Evolutionary conservation across 1,284 basidiomycete genomes (phyloP), one percentile per base, ranked within the genome.

Genomic region (Lentinula novae-zelandiae): DNA sequence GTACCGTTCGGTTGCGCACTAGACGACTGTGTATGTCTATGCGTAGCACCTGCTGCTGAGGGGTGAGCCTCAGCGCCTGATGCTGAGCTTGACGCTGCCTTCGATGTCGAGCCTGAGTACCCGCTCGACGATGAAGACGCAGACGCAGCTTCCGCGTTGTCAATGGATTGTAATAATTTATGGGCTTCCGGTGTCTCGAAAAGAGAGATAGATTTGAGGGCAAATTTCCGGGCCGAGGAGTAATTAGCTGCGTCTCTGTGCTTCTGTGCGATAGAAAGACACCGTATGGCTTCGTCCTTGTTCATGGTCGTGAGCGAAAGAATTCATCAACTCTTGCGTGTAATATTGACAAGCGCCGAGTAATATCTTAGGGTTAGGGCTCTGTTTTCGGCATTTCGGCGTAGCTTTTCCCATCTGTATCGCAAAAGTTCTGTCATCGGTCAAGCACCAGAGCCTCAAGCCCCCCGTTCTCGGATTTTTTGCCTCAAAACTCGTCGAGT

Each of bases 211-310:
- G 91, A 93, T 77, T 99, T 99, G 75, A 89, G 87, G 65, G 89
- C 90, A 79, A 98, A 96, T 72, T 94, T 93, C 69, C 90, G 85
- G 1, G 96, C 95, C 3, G 90, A 86, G 54, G 86, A 65, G 60
- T 86, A 76, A 74, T 95, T 94, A 58, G 84, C 87, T 50, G 85
- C 78, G 55, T 86, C 82, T 61, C 84, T 80, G 72, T 95, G 87
- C 68, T 82, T 84, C 71, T 87, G 86, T 10, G 94, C 89, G 63
- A 96, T 91, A 53, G 76, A 71, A 56, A 96, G 81, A 70, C 90
- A 93, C 68, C 90, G 87, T 60, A 90, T 74, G 33, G 93, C 93
- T 74, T 95, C 94, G 70, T 95, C 93, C 68, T 86, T 92, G 80
- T 95, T 95, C 74, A 89, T 90, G 72, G 94, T 94, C 58, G 62